Percentiles rank a stretch among this genome's conserved stretches.
phyloP scores from a whole-genome alignment of 2,329 filamentous ascomycete species.

The Sporothrix mexicana region DNA sequence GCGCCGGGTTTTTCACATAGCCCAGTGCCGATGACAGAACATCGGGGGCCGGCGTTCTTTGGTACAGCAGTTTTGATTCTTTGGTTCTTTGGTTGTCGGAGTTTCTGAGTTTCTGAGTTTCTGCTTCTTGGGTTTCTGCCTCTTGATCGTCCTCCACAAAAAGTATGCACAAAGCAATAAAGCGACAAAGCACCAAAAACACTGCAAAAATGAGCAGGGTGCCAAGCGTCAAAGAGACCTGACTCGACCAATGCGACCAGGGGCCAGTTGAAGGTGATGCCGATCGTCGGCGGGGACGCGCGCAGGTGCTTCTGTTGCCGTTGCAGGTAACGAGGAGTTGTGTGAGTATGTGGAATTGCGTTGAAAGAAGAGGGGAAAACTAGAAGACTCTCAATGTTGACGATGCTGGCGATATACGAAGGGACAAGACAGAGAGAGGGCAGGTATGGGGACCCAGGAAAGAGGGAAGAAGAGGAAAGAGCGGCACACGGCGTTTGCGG shows the following conservation, averaged over 20 bases:
- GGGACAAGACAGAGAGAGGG: not conserved
- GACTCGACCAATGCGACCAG: not conserved
- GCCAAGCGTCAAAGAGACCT: slow-evolving; percentile 15
- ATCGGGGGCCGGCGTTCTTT: slow-evolving; percentile 16
- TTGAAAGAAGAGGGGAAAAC: not conserved
- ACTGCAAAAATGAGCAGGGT: slow-evolving; percentile 26
- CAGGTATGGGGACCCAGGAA: not conserved
- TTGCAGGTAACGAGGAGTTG: slow-evolving; percentile 1
- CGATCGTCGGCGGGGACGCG: slow-evolving; percentile 26
- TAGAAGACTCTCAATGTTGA: not conserved
- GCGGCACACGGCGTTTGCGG: slow-evolving; percentile 28
- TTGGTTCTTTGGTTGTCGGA: slow-evolving; percentile 5
- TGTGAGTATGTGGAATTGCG: not conserved
- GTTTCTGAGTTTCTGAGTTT: slow-evolving; percentile 33
- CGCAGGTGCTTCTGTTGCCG: not conserved
- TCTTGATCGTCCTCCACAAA: slow-evolving; percentile 42
- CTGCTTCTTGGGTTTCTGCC: slow-evolving; percentile 38
- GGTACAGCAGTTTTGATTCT: not conserved
- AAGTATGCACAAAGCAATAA: slow-evolving; percentile 38
- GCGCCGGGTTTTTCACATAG: slow-evolving; percentile 36
- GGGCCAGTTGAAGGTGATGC: not conserved
- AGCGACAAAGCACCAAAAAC: too few relatives aligned
- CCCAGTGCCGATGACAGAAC: slow-evolving; percentile 32
- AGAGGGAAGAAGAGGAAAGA: slow-evolving; percentile 19
- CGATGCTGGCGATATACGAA: slow-evolving; percentile 11